Evolutionary conservation across 2,329 filamentous ascomycete genomes (phyloP).

Genomic region (Xylaria sp.): DNA sequence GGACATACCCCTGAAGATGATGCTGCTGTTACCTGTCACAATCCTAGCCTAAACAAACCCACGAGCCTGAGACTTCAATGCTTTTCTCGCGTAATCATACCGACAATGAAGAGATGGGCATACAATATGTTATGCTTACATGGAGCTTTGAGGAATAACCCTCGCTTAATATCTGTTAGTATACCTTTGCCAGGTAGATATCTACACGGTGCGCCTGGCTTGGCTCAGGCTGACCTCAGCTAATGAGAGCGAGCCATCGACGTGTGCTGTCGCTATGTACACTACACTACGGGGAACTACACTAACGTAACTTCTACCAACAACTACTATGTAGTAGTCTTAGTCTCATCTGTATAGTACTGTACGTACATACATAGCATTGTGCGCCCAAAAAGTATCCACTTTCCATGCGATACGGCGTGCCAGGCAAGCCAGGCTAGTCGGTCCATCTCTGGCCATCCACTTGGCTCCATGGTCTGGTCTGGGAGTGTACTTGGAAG

Average conservation of each 20-base stretch:
- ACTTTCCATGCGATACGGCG: constrained; percentile 39
- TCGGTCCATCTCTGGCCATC: constrained; percentile 35
- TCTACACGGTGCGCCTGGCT: constrained; percentile 29
- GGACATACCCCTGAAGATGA: constrained; percentile 31
- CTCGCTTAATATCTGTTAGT: constrained; percentile 31
- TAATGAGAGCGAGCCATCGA: constrained; percentile 16
- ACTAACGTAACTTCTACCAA: no score
- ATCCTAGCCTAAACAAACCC: constrained; percentile 30
- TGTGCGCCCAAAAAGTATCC: constrained; percentile 27
- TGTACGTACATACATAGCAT: constrained; percentile 9
- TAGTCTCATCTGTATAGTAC: constrained; percentile 6
- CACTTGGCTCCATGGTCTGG: constrained; percentile 34
- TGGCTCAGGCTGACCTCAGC: constrained; percentile 33
- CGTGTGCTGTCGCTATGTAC: constrained; percentile 4
- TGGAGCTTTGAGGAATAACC: constrained; percentile 10
- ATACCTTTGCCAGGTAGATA: background rate
- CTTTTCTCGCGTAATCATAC: constrained; percentile 28
- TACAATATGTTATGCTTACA: constrained; percentile 13
- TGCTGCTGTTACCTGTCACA: constrained; percentile 26
- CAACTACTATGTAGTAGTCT: constrained; percentile 5
- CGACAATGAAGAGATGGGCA: constrained; percentile 17
- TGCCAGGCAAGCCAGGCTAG: constrained; percentile 36
- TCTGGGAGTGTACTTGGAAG: constrained; percentile 32
- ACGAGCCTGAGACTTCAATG: constrained; percentile 27
- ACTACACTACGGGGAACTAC: background rate